A percentile compares a stretch with the other conserved stretches of the same genome.
Evolutionary conservation across 164 flowering plant genomes (phyloP).

Genomic region (Sextonia rubra): DNA sequence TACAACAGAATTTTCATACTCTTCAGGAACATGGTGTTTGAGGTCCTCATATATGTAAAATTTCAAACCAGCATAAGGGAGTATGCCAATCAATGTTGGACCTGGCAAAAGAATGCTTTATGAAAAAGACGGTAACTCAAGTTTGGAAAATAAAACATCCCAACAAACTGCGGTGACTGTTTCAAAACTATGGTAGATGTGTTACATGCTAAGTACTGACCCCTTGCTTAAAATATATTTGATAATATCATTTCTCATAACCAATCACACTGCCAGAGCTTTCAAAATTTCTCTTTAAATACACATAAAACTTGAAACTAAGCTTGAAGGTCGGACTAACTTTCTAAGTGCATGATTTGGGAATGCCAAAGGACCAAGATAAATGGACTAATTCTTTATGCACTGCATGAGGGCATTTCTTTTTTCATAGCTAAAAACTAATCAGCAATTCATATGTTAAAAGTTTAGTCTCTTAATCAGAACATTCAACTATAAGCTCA

Average conservation of each 20-base stretch:
- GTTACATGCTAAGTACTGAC: background rate
- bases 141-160: background rate
- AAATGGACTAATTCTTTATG: background rate
- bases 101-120: constrained; percentile 34
- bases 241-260: background rate
- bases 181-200: background rate
- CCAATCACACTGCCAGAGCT: background rate
- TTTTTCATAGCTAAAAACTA: background rate
- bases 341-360: background rate
- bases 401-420: background rate
- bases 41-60: constrained; percentile 89
- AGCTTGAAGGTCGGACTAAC: background rate
- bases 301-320: background rate
- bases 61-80: constrained; percentile 94
- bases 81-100: constrained; percentile 88
- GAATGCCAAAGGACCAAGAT: background rate
- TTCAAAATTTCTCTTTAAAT: background rate
- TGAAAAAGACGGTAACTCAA: background rate
- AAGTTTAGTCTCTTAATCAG: background rate
- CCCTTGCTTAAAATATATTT: background rate
- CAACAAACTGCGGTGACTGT: background rate
- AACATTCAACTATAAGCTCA: background rate
- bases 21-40: constrained; percentile 84
- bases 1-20: constrained; percentile 70
- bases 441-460: too few species aligned